These are phyloP conservation scores for Fusarium sp. DNA, from an alignment of 2,329 filamentous ascomycete genomes.

Conservation along the genomic window DNA sequence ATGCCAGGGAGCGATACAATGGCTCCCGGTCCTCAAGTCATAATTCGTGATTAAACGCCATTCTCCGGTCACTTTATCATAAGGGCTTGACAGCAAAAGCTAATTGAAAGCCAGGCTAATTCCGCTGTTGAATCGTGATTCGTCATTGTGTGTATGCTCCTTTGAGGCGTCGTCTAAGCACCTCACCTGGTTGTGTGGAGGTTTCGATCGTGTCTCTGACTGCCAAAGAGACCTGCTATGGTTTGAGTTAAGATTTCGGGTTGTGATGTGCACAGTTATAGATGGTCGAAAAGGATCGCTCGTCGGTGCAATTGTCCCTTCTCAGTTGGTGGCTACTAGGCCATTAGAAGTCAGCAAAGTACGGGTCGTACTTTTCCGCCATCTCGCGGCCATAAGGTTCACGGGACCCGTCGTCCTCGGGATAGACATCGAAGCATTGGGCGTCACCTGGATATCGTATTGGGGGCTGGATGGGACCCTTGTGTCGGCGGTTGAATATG, in stretches of 20 bases:
- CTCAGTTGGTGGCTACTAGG: neutral
- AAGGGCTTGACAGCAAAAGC: slow-evolving; percentile 14
- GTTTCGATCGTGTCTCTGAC: neutral
- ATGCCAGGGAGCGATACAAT: slow-evolving; percentile 1
- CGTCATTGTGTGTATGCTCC: slow-evolving; percentile 11
- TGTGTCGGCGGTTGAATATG: slow-evolving; percentile 71
- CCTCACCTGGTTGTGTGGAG: neutral
- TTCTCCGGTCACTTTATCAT: slow-evolving; percentile 27
- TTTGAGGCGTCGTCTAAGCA: neutral
- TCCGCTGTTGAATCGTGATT: slow-evolving; percentile 29
- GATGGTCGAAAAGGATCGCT: neutral
- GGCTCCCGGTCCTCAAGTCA: slow-evolving; percentile 4
- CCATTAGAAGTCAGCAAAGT: slow-evolving; percentile 74
- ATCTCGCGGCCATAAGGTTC: slow-evolving; percentile 79
- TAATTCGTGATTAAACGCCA: slow-evolving; percentile 31
- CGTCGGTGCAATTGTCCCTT: neutral
- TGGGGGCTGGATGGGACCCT: slow-evolving; percentile 82
- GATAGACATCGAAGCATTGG: slow-evolving; percentile 85
- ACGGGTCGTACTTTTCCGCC: slow-evolving; percentile 75
- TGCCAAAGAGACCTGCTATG: slow-evolving; percentile 8
- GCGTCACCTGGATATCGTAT: slow-evolving; percentile 80
- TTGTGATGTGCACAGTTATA: neutral
- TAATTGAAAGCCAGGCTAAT: slow-evolving; percentile 21
- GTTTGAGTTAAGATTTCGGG: neutral
- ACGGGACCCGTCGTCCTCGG: slow-evolving; percentile 76